Percentiles rank a stretch among this genome's conserved stretches.
Evolutionary conservation across 1,284 basidiomycete species (phyloP).

Genomic region (Fomes fomentarius): DNA sequence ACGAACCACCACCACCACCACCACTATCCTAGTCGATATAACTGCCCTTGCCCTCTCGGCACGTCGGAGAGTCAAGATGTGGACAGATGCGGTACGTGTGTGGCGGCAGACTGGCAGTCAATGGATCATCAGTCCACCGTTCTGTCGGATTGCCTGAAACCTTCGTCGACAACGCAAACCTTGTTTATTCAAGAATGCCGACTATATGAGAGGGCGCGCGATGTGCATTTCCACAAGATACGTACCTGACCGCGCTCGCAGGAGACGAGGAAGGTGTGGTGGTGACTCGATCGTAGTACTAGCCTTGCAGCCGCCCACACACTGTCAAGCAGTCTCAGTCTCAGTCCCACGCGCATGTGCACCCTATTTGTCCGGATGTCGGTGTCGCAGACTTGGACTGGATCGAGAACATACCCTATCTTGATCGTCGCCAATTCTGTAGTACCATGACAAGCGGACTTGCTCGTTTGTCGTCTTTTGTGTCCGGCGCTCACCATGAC

Average conservation of each 20-base stretch:
- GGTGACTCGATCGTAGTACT: too few species aligned
- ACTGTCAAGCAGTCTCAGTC: background rate
- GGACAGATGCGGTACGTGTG: background rate
- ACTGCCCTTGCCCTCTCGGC: too few species aligned
- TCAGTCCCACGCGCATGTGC: background rate
- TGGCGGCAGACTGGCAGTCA: background rate
- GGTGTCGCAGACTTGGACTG: background rate
- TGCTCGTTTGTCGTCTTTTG: background rate
- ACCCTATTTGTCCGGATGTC: background rate
- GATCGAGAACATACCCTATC: background rate
- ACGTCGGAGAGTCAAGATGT: background rate
- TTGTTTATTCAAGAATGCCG: background rate
- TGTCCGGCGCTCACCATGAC: too few species aligned
- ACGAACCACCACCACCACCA: background rate
- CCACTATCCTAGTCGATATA: background rate
- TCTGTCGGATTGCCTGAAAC: too few species aligned
- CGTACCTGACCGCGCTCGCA: background rate
- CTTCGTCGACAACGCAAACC: background rate
- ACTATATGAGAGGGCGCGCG: background rate
- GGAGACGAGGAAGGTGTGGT: background rate
- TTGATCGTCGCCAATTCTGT: constrained; percentile 1
- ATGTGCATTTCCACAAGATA: too few species aligned
- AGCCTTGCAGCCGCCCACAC: background rate
- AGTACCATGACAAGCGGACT: constrained; percentile 1
- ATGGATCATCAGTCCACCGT: too few species aligned